Evolutionary conservation across 495 filamentous ascomycete species (phyloP).

Genomic region (Xylaria venustula): DNA sequence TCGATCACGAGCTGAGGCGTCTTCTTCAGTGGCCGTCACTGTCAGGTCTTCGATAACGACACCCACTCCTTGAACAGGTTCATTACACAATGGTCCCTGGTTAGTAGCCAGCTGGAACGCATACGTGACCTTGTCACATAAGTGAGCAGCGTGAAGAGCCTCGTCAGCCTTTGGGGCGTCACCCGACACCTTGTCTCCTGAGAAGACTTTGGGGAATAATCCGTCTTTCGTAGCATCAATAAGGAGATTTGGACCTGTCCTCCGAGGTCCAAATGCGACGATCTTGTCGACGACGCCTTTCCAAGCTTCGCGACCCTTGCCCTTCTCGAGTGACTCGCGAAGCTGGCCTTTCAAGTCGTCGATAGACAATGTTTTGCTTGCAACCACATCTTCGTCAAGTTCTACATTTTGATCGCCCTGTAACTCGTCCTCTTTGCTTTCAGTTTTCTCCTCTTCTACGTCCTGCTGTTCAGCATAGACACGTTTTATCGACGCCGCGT

Average conservation of each 20-base stretch:
- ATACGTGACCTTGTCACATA: slow-evolving; percentile 86
- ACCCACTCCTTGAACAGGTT: slow-evolving; percentile 90
- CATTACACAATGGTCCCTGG: slow-evolving; percentile 87
- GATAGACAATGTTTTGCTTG: slow-evolving; percentile 58
- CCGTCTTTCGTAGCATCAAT: slow-evolving; percentile 77
- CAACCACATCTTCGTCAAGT: slow-evolving; percentile 48
- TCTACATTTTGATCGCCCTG: slow-evolving; percentile 41
- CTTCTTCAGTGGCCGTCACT: slow-evolving; percentile 55
- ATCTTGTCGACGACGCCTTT: slow-evolving; percentile 75
- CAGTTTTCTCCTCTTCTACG: slow-evolving; percentile 38
- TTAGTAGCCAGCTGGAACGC: slow-evolving; percentile 91
- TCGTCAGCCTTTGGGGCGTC: slow-evolving; percentile 41
- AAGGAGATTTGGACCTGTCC: slow-evolving; percentile 85
- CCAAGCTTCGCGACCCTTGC: slow-evolving; percentile 74
- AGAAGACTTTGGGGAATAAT: slow-evolving; percentile 72
- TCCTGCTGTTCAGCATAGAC: slow-evolving; percentile 67
- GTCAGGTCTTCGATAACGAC: slow-evolving; percentile 84
- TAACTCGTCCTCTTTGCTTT: slow-evolving; percentile 34
- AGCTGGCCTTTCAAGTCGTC: slow-evolving; percentile 76
- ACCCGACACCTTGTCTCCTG: slow-evolving; percentile 35
- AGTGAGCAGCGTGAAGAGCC: slow-evolving; percentile 65
- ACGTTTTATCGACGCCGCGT: slow-evolving; percentile 72
- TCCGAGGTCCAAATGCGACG: slow-evolving; percentile 80
- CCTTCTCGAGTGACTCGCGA: slow-evolving; percentile 59
- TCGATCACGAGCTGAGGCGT: slow-evolving; percentile 58